Percentiles rank a stretch among this genome's conserved stretches.
Evolutionary conservation across 331 rosid genomes (phyloP).

Genomic region (Erythrophleum ivorense): DNA sequence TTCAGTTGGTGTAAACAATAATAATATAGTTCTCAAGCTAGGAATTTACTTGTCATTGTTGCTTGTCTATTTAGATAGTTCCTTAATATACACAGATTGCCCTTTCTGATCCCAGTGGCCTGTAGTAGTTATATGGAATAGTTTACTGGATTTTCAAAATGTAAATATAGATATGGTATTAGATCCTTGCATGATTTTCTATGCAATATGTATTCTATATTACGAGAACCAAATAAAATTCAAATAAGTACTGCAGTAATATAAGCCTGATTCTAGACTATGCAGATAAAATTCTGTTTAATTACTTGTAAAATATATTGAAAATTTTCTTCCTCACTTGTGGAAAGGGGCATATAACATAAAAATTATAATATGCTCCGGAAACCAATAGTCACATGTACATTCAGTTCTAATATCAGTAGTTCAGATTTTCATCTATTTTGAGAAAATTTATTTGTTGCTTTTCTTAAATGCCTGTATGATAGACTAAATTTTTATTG

Average conservation of each 20-base stretch:
- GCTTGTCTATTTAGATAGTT: background rate
- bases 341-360: background rate
- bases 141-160: background rate
- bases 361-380: background rate
- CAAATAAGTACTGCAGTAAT: background rate
- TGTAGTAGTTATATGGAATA: background rate
- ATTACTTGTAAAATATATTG: background rate
- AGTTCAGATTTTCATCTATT: conserved; percentile 9
- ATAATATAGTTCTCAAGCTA: conserved; percentile 9
- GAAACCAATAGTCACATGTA: background rate
- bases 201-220: background rate
- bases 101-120: background rate
- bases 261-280: background rate
- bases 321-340: background rate
- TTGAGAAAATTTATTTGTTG: conserved; percentile 1
- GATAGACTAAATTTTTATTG: background rate
- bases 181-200: background rate
- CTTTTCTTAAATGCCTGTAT: background rate
- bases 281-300: background rate
- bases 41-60: background rate
- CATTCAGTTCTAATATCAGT: conserved; percentile 1
- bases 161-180: background rate
- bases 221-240: background rate
- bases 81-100: background rate
- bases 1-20: background rate